Conservation (phyloP, 352 stramenopile species). For the Phytophthora idaei region DNA sequence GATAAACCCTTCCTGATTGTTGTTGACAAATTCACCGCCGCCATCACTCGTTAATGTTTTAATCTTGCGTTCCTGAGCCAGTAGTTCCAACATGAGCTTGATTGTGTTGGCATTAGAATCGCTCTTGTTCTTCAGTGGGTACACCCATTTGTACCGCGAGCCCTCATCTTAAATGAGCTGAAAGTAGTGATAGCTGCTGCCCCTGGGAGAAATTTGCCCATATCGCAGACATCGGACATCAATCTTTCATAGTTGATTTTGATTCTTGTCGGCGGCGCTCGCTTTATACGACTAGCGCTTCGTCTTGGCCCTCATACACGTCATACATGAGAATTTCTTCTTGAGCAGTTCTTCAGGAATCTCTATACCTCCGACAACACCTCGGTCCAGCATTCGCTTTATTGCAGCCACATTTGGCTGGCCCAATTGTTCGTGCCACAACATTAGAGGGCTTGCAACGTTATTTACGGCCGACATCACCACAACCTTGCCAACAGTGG, state of each 20-base stretch:
- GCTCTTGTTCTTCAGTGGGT: conserved; percentile 1
- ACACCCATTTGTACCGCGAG: conserved; percentile 18
- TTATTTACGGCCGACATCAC: not conserved
- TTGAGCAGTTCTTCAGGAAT: not conserved
- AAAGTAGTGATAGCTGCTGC: conserved; percentile 4
- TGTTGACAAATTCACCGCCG: conserved; percentile 8
- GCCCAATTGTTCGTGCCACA: not conserved
- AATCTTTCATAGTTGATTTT: not conserved
- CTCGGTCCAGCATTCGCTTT: not conserved
- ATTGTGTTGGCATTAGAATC: conserved; percentile 8
- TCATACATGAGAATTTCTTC: not conserved
- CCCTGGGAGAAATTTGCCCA: not conserved
- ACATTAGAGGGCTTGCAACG: not conserved
- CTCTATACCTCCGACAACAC: not conserved
- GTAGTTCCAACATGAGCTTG: not conserved
- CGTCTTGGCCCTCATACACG: not conserved
- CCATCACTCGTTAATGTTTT: conserved; percentile 16
- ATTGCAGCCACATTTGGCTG: not conserved
- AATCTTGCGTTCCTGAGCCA: not conserved
- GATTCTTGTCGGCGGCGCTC: not conserved
- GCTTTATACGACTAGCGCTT: not conserved
- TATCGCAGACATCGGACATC: not conserved
- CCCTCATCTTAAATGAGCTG: conserved; percentile 17
- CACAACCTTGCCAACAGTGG: too few species aligned
- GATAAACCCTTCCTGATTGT: not conserved